Conservation (phyloP, 2,329 filamentous ascomycete genomes). For the Penicillium sp. region DNA sequence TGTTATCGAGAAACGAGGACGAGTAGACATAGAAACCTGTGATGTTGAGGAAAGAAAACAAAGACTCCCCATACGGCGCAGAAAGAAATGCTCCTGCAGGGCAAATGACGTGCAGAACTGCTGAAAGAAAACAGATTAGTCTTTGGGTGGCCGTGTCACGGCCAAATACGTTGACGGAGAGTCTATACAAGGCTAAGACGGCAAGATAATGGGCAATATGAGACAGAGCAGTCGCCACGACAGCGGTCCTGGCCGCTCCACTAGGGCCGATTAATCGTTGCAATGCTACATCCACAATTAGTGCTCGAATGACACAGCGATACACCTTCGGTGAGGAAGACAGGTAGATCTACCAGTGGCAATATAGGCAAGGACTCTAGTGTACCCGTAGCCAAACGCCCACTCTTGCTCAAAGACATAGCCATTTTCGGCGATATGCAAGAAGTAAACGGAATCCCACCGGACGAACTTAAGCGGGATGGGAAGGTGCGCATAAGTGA, state of each 20-base stretch:
- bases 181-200: conserved; percentile 60
- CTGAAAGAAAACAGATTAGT: conserved; percentile 50
- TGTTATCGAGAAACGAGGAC: conserved; percentile 32
- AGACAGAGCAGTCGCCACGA: conserved; percentile 59
- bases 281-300: conserved; percentile 3
- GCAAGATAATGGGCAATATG: conserved; percentile 69
- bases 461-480: conserved; percentile 46
- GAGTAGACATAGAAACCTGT: conserved; percentile 62
- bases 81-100: conserved; percentile 85
- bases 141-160: conserved; percentile 21
- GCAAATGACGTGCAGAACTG: conserved; percentile 69
- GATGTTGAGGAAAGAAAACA: conserved; percentile 71
- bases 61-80: conserved; percentile 72
- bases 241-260: conserved; percentile 20
- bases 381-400: conserved; percentile 54
- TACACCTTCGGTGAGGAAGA: too few relatives aligned
- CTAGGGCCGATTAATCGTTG: too few relatives aligned
- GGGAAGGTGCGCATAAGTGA: too few relatives aligned
- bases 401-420: conserved; percentile 57
- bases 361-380: too few relatives aligned
- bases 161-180: conserved; percentile 52
- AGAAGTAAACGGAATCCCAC: conserved; percentile 58
- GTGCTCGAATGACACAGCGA: background rate
- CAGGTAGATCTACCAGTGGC: too few relatives aligned
- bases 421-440: conserved; percentile 45